These are phyloP conservation scores for Castanopsis chinensis DNA, from an alignment of 306 rosid genomes.

Conservation along the genomic window DNA sequence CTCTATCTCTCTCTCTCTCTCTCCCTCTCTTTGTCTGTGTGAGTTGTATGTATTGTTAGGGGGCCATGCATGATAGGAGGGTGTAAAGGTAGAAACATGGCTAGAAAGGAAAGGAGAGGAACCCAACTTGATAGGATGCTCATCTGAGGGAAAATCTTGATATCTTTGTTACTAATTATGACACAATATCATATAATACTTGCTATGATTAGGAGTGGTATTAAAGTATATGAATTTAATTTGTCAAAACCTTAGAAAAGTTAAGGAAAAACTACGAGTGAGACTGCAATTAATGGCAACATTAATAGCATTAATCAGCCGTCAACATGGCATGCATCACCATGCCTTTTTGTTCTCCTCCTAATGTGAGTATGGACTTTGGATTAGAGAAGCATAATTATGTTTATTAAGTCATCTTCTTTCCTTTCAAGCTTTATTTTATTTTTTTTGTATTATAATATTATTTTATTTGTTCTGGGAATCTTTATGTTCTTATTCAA, in stretches of 20 bases:
- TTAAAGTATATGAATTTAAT: constrained; percentile 38
- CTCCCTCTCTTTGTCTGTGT: constrained; percentile 1
- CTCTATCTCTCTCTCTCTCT: constrained; percentile 46
- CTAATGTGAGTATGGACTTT: not conserved
- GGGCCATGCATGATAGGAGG: constrained; percentile 61
- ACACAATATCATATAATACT: constrained; percentile 37
- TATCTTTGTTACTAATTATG: constrained; percentile 61
- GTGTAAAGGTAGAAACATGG: constrained; percentile 52
- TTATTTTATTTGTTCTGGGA: no score
- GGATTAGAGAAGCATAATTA: not conserved
- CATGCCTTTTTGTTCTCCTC: constrained; percentile 9
- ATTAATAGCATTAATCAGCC: constrained; percentile 2
- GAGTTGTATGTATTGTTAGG: constrained; percentile 2
- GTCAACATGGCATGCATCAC: constrained; percentile 20
- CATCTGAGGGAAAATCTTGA: constrained; percentile 64
- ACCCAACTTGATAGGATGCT: constrained; percentile 48
- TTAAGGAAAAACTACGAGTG: constrained; percentile 4
- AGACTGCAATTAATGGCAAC: not conserved
- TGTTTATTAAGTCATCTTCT: not conserved
- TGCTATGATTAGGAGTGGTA: constrained; percentile 66
- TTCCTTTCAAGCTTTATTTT: no score
- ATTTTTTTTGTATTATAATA: no score
- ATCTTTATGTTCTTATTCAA: no score
- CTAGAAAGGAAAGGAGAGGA: constrained; percentile 27
- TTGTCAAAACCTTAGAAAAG: constrained; percentile 24